A percentile compares a stretch with the other conserved stretches of the same genome.
These are phyloP conservation scores for Selenicereus undatus DNA, from an alignment of 148 eudicot species.

Conservation along the genomic window DNA sequence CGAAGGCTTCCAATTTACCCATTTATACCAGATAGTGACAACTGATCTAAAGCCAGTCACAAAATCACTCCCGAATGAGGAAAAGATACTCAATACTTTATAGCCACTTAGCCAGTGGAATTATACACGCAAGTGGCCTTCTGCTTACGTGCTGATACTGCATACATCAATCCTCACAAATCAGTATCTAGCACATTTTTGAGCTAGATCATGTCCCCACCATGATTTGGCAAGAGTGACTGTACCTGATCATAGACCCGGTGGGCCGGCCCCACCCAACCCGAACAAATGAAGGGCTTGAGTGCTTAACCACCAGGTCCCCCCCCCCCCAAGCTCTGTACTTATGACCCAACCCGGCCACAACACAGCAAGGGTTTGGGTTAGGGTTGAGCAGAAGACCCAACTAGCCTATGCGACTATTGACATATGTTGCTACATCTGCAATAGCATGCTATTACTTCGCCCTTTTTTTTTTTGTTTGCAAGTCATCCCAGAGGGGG, in stretches of 20 bases:
- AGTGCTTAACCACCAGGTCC: too few relatives aligned
- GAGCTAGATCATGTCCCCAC: not conserved
- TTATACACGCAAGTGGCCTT: not conserved
- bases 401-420: not conserved
- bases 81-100: not conserved
- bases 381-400: not conserved
- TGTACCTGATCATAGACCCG: not conserved
- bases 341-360: not conserved
- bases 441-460: not conserved
- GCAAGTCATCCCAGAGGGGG: not conserved
- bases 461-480: not conserved
- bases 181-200: slow-evolving; percentile 2
- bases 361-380: not conserved
- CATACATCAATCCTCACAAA: not conserved
- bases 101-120: not conserved
- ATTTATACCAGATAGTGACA: not conserved
- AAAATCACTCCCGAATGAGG: not conserved
- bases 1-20: not conserved
- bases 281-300: not conserved
- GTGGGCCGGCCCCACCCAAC: not conserved
- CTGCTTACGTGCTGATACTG: not conserved
- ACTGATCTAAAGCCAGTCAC: not conserved
- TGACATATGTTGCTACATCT: not conserved
- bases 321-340: not conserved
- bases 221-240: not conserved